Evolutionary conservation across 352 stramenopile species (phyloP).

Genomic region (Phytophthora hybrid): DNA sequence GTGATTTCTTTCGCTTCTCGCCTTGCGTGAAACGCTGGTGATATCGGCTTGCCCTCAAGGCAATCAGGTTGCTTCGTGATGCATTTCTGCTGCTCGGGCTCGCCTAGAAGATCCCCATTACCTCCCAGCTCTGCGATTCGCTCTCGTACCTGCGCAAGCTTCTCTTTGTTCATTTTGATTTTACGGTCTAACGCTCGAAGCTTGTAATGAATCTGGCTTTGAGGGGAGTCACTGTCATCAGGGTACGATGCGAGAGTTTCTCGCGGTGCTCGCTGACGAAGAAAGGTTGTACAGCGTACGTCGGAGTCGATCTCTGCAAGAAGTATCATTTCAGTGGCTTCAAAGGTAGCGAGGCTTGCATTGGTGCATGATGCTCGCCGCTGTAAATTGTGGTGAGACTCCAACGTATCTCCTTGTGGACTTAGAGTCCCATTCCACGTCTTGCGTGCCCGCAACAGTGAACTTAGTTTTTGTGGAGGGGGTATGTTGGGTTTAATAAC

Average conservation of each 20-base stretch:
- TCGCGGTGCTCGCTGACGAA: constrained; percentile 30
- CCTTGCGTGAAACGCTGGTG: not conserved
- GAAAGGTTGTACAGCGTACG: constrained; percentile 42
- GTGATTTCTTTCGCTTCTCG: not conserved
- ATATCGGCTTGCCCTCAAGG: constrained; percentile 1
- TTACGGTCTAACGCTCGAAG: constrained; percentile 38
- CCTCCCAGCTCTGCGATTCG: constrained; percentile 38
- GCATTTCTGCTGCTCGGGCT: not conserved
- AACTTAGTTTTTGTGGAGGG: constrained; percentile 7
- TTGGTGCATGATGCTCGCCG: constrained; percentile 19
- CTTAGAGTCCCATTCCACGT: constrained; percentile 23
- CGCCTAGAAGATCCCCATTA: too few species aligned
- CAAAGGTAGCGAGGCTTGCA: constrained; percentile 37
- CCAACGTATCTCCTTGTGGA: not conserved
- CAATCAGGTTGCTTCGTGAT: not conserved
- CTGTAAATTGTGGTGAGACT: not conserved
- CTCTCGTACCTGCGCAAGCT: constrained; percentile 40
- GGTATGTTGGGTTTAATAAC: constrained; percentile 1
- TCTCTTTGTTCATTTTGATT: constrained; percentile 55
- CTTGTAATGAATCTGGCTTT: constrained; percentile 39
- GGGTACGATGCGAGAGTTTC: not conserved
- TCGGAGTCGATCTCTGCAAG: constrained; percentile 52
- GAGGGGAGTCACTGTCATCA: constrained; percentile 1
- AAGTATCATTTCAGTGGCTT: constrained; percentile 48
- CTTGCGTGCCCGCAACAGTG: constrained; percentile 4